Conservation (phyloP, 106 monocot genomes). For the Cymbidium sinense region DNA sequence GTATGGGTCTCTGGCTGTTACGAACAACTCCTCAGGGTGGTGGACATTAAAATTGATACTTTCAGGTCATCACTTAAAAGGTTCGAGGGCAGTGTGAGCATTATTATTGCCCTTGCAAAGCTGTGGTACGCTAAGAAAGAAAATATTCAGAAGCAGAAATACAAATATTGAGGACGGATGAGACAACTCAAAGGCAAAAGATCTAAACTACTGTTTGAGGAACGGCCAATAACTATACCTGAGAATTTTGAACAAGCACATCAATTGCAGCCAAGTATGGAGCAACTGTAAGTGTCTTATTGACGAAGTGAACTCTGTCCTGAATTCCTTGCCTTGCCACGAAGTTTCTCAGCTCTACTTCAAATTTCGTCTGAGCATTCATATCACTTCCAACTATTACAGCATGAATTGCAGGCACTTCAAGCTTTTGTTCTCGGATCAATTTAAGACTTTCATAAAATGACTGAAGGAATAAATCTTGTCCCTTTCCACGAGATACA, state of each 20-base stretch:
- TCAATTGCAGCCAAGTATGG: conserved; percentile 92
- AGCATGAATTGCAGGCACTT: conserved; percentile 76
- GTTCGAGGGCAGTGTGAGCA: too few species aligned
- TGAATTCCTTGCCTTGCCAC: conserved; percentile 64
- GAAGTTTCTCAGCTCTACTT: conserved; percentile 68
- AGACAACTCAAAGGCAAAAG: not conserved
- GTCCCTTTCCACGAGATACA: conserved; percentile 94
- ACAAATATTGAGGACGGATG: too few species aligned
- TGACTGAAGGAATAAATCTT: conserved; percentile 79
- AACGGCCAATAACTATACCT: conserved; percentile 37
- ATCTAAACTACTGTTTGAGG: not conserved
- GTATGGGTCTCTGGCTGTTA: too few species aligned
- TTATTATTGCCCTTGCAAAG: too few species aligned
- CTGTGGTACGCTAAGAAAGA: too few species aligned
- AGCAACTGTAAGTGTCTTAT: conserved; percentile 79
- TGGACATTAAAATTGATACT: too few species aligned
- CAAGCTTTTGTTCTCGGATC: conserved; percentile 58
- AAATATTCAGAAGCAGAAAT: too few species aligned
- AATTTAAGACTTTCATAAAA: conserved; percentile 76
- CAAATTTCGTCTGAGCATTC: conserved; percentile 83
- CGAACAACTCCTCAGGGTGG: too few species aligned
- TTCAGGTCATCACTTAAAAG: too few species aligned
- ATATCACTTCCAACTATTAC: conserved; percentile 96
- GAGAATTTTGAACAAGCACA: conserved; percentile 94
- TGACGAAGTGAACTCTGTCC: conserved; percentile 79